Percentiles rank a stretch among this genome's conserved stretches.
These are phyloP conservation scores for Phycomyces blakesleeanus DNA, from an alignment of 192 early-diverging fungal genomes.

Conservation along the genomic window DNA sequence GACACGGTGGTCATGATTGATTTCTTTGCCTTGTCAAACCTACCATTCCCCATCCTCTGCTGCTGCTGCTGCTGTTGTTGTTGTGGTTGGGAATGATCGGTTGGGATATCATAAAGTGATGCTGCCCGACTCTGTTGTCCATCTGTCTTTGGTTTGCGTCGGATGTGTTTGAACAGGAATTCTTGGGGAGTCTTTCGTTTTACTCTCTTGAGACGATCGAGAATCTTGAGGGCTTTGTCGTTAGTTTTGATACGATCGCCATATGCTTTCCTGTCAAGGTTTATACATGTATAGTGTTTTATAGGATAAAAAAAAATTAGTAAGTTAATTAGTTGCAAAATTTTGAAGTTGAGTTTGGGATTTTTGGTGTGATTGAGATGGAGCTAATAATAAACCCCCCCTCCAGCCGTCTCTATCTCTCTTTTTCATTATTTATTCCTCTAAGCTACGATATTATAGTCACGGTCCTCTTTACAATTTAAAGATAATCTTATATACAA, in stretches of 20 bases:
- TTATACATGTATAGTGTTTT: no score
- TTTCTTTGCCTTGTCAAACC: background rate
- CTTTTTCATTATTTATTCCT: no score
- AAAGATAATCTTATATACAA: no score
- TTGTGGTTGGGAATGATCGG: no score
- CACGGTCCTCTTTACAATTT: no score
- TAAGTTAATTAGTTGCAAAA: background rate
- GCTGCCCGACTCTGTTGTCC: conserved; percentile 1
- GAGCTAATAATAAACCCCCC: no score
- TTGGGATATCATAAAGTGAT: conserved; percentile 12
- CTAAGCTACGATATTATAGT: no score
- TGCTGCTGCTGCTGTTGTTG: no score
- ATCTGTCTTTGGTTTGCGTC: conserved; percentile 12
- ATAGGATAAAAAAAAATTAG: background rate
- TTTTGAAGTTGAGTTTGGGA: no score
- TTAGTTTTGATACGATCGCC: conserved; percentile 23
- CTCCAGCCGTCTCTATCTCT: no score
- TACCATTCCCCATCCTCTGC: background rate
- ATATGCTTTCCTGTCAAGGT: conserved; percentile 34
- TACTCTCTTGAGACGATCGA: conserved; percentile 22
- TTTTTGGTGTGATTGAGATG: no score
- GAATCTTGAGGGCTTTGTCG: conserved; percentile 19
- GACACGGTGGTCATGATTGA: background rate
- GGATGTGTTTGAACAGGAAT: conserved; percentile 19
- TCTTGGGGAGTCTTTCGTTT: conserved; percentile 22